Evolutionary conservation across 1,284 basidiomycete species (phyloP).

Genomic region (Malassezia furfur): DNA sequence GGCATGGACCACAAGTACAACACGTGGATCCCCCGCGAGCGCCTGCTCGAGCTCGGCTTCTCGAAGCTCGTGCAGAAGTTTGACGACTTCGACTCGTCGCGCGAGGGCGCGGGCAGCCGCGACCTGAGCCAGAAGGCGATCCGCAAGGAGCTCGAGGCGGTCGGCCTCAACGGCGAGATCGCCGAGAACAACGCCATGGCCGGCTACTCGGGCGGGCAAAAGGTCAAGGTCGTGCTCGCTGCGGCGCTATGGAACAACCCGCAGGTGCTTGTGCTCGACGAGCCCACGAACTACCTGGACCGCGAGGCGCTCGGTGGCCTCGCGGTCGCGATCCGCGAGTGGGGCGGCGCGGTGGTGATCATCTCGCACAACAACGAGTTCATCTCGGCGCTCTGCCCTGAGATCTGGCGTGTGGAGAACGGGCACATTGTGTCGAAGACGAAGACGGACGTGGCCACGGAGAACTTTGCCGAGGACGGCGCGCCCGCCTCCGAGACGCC

Average conservation of each 20-base stretch:
- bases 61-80: slow-evolving; percentile 85
- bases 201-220: slow-evolving; percentile 58
- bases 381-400: slow-evolving; percentile 46
- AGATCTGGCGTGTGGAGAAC: slow-evolving; percentile 60
- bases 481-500: slow-evolving; percentile 50
- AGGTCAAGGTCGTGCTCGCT: slow-evolving; percentile 69
- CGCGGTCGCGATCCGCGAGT: slow-evolving; percentile 89
- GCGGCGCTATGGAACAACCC: slow-evolving; percentile 48
- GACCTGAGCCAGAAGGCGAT: slow-evolving; percentile 50
- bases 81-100: slow-evolving; percentile 87
- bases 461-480: slow-evolving; percentile 54
- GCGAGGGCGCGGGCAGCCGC: slow-evolving; percentile 61
- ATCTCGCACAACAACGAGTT: slow-evolving; percentile 74
- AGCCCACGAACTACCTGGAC: slow-evolving; percentile 82
- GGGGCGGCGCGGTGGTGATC: slow-evolving; percentile 91
- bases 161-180: slow-evolving; percentile 69
- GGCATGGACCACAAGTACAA: slow-evolving; percentile 88
- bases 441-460: slow-evolving; percentile 73
- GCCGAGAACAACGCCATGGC: slow-evolving; percentile 46
- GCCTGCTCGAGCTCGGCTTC: slow-evolving; percentile 79
- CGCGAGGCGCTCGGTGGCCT: slow-evolving; percentile 69
- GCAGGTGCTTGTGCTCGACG: slow-evolving; percentile 43
- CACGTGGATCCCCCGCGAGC: slow-evolving; percentile 85
- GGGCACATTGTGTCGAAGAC: slow-evolving; percentile 78
- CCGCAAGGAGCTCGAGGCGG: slow-evolving; percentile 53